Base-by-base conservation (phyloP, 2,329 filamentous ascomycete genomes). In the Aspergillus arachidicola region DNA sequence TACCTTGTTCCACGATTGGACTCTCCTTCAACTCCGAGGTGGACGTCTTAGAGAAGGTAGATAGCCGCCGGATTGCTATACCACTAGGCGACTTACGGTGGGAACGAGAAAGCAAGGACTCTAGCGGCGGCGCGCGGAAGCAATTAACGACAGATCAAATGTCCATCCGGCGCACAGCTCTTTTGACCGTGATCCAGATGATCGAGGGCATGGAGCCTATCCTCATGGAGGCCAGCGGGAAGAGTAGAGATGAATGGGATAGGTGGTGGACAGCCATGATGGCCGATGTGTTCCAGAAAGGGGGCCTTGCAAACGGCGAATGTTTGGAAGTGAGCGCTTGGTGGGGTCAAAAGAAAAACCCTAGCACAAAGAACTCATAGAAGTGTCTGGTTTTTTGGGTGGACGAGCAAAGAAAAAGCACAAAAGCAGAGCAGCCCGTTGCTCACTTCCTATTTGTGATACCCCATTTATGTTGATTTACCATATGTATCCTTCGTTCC, bases 171-270 rank as follows among this genome's bases (percentile, higher is more conserved):
- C 85, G 89, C 71, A 94, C 92, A 12, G 93, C 93, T n/a, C 84
- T 97, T 61, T 80, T 91, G 73, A 93, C 91, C 2, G 88, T 94
- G 6, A 87, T 96, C 58, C 91, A 94, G 74, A 86, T 93, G 84
- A 92, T 96, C 59, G 92, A 95, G 75, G 90, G 90, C 66, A 81
- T 97, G 71, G 94, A 97, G 78, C 92, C 92, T 6, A 80, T 95
- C 63, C 81, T 97, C 69, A 87, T 91, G 70, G 91, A 96, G 71
- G 87, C 88, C 53, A 96, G 91, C 72, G 91, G 90, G 16, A 96
- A 96, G 82, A 92, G 90, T 71, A 88, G 91, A 73, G 93, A 96
- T 69, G 94, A 97, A 79, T 97, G 93, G 93, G 91, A 96, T 76
- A 84, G 88, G 48, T 97, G 94, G 94, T 88, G 91, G 80, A 88